These are phyloP conservation scores for Thelonectria olida DNA, from an alignment of 2,329 filamentous ascomycete genomes.

Conservation along the genomic window DNA sequence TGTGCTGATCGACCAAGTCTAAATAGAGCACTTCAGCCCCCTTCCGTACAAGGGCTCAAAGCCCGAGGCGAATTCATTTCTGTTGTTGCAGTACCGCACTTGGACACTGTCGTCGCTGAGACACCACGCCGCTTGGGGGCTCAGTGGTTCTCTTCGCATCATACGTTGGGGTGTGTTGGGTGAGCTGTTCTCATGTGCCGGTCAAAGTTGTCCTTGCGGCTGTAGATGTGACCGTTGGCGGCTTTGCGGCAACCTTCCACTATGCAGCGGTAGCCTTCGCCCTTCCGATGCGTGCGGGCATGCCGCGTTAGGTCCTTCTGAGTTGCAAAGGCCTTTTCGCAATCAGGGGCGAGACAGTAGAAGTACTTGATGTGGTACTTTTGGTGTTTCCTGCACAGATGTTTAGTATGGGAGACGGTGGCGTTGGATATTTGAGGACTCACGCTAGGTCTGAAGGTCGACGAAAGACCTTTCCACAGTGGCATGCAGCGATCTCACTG, in stretches of 20 bases:
- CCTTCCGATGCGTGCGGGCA: constrained; percentile 38
- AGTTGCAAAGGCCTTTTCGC: constrained; percentile 39
- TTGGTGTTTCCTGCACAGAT: constrained; percentile 35
- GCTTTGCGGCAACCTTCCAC: constrained; percentile 41
- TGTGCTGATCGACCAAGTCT: too few species aligned
- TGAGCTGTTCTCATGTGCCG: constrained; percentile 41
- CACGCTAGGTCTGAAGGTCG: constrained; percentile 40
- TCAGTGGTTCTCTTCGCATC: constrained; percentile 33
- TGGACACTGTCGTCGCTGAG: background rate
- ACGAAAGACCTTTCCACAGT: constrained; percentile 39
- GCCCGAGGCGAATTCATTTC: too few species aligned
- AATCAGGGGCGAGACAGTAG: constrained; percentile 36
- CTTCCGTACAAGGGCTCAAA: too few species aligned
- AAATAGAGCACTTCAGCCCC: too few species aligned
- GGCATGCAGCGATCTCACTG: constrained; percentile 30
- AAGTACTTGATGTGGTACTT: constrained; percentile 43
- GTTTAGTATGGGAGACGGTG: constrained; percentile 7
- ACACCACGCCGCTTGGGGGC: constrained; percentile 23
- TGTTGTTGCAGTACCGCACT: too few species aligned
- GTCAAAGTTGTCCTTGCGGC: constrained; percentile 41
- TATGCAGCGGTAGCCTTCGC: constrained; percentile 38
- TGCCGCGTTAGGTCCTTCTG: constrained; percentile 40
- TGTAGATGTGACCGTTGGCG: constrained; percentile 39
- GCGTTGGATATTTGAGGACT: constrained; percentile 6
- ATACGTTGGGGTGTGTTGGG: constrained; percentile 36